Percentiles rank a stretch among this genome's conserved stretches.
phyloP scores from a whole-genome alignment of 2,329 filamentous ascomycete genomes.

The Stylonectria norvegica region DNA sequence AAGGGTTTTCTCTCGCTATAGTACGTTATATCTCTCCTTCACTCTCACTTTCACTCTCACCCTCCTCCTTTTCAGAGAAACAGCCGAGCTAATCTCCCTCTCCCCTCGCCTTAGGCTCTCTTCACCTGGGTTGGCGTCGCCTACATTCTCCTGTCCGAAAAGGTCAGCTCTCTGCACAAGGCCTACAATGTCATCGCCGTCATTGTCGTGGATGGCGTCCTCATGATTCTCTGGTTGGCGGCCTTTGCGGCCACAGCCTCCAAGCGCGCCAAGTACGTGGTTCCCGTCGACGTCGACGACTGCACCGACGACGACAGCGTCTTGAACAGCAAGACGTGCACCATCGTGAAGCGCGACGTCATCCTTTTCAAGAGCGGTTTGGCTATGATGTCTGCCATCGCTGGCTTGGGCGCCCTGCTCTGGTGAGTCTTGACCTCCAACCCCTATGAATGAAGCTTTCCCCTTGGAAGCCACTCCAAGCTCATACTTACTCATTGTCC shows the following conservation, averaged over 20 bases:
- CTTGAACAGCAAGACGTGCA: conserved; percentile 38
- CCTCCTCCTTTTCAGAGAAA: not conserved
- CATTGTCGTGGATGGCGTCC: conserved; percentile 40
- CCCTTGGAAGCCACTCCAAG: not conserved
- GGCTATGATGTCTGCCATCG: conserved; percentile 37
- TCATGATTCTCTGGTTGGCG: conserved; percentile 47
- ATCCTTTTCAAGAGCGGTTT: conserved; percentile 36
- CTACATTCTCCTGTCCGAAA: conserved; percentile 43
- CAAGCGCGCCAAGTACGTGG: conserved; percentile 35
- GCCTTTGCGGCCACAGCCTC: conserved; percentile 41
- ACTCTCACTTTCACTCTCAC: not conserved
- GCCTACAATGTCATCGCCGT: conserved; percentile 45
- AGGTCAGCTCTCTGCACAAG: conserved; percentile 30
- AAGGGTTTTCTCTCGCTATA: conserved; percentile 17
- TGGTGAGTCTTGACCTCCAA: conserved; percentile 33
- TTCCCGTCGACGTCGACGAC: conserved; percentile 27
- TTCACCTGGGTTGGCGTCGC: conserved; percentile 44
- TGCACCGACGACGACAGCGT: conserved; percentile 38
- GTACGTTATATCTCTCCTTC: conserved; percentile 9
- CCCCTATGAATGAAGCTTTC: not conserved
- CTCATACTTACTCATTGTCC: conserved; percentile 2
- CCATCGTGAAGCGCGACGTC: conserved; percentile 25
- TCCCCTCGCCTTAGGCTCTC: conserved; percentile 32
- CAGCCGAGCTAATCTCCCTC: conserved; percentile 8
- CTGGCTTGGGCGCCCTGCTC: conserved; percentile 43